These are phyloP conservation scores for Plantago rigida DNA, from an alignment of 305 asterid genomes.

Conservation along the genomic window DNA sequence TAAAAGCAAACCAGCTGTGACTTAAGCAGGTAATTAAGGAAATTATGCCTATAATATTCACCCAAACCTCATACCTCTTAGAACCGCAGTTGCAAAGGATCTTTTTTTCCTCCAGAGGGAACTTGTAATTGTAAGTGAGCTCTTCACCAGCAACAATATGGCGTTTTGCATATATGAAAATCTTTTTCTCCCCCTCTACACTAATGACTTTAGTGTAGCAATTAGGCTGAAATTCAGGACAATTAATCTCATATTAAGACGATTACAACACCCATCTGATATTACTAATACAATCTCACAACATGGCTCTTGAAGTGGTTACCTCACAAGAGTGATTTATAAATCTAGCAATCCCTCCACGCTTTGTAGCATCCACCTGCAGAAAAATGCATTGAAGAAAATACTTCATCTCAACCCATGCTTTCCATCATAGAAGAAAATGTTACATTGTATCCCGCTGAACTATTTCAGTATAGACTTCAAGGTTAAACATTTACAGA, in stretches of 20 bases:
- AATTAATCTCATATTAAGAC: conserved; percentile 25
- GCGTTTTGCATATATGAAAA: conserved; percentile 91
- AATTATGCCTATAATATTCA: conserved; percentile 10
- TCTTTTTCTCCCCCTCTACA: conserved; percentile 94
- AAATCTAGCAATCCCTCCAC: conserved; percentile 96
- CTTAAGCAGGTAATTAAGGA: not conserved
- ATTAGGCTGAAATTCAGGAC: conserved; percentile 62
- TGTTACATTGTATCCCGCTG: not conserved
- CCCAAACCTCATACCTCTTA: conserved; percentile 63
- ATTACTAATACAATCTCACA: conserved; percentile 10
- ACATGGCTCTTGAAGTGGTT: conserved; percentile 26
- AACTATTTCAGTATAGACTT: not conserved
- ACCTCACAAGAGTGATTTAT: conserved; percentile 99
- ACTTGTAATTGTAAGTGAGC: conserved; percentile 88
- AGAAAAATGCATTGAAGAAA: conserved; percentile 16
- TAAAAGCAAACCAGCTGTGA: conserved; percentile 13
- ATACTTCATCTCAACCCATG: conserved; percentile 10
- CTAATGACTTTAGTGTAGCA: conserved; percentile 97
- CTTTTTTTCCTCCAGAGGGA: conserved; percentile 93
- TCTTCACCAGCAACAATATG: conserved; percentile 90
- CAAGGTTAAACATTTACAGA: conserved; percentile 14
- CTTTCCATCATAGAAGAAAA: conserved; percentile 15
- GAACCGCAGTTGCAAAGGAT: conserved; percentile 97
- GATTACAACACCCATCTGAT: not conserved
- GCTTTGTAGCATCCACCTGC: conserved; percentile 98